These are phyloP conservation scores for Boletus semigastroideus DNA, from an alignment of 1,284 basidiomycete species.

Conservation along the genomic window DNA sequence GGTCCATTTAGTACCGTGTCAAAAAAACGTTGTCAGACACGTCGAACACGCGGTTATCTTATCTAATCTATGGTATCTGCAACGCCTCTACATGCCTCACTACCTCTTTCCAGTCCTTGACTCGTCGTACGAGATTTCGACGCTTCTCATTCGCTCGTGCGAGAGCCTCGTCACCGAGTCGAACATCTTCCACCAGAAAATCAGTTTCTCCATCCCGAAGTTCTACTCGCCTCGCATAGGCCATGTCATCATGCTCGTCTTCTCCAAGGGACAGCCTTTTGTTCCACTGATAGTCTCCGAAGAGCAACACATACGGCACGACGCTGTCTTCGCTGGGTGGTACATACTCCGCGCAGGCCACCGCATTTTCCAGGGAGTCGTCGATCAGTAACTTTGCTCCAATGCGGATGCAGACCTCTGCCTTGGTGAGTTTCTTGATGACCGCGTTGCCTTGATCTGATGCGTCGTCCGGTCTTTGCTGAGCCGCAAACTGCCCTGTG, in stretches of 20 bases:
- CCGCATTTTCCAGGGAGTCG: constrained; percentile 77
- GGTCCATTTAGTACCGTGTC: background rate
- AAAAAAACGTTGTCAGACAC: constrained; percentile 1
- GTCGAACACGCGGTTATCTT: constrained; percentile 25
- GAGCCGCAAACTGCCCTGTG: constrained; percentile 67
- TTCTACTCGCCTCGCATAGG: constrained; percentile 56
- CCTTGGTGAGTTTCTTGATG: constrained; percentile 64
- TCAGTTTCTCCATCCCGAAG: constrained; percentile 44
- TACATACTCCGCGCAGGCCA: constrained; percentile 48
- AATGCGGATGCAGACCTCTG: constrained; percentile 67
- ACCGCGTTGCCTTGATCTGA: constrained; percentile 41
- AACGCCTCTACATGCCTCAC: constrained; percentile 34
- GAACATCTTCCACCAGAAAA: constrained; percentile 57
- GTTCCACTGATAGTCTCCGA: constrained; percentile 81
- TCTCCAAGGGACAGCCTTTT: constrained; percentile 42
- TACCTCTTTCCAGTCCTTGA: constrained; percentile 57
- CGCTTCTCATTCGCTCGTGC: constrained; percentile 35
- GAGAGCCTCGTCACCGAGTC: constrained; percentile 17
- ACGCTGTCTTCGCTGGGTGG: constrained; percentile 22
- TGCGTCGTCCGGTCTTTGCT: constrained; percentile 20
- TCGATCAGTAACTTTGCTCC: constrained; percentile 70
- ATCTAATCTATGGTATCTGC: background rate
- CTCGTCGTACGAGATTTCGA: constrained; percentile 43
- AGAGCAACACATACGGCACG: constrained; percentile 60
- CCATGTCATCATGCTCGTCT: constrained; percentile 53